Base-by-base conservation (phyloP, 2,329 filamentous ascomycete genomes). In the Fusarium concolor region DNA sequence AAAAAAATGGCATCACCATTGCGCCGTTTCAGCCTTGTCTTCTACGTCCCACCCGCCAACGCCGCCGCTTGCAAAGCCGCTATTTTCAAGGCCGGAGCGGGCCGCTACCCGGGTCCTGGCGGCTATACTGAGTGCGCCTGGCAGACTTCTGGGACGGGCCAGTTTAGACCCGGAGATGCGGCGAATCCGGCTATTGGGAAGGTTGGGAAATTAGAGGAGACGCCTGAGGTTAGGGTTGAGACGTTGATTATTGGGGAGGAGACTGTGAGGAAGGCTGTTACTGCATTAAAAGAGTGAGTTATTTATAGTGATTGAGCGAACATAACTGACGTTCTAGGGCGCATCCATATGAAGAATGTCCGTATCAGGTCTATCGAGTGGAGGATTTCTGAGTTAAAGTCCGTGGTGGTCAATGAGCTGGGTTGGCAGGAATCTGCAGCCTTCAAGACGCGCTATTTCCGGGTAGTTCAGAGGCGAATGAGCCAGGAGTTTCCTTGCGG, bases 131-230 rank as follows among this genome's bases (percentile, higher is more conserved):
- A 89, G 68, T 84, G 81, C 74, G 84, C 83, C 75, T 89, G 81
- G 80, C 78, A 80, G 7, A 76, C 79, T 1, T 65, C 77, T 6
- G 90, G 90, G 6, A 87, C 80, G 0, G 89, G 89, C 1, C 89
- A 92, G 72, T 93, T 92, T 76, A 84, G 87, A 0, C 89, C 90
- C 0, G 87, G 87, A 1, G 82, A 83, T 55, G 76, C 80, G 0
- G 88, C 90, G 2, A 89, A 89, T 46, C 90, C 90, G 5, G 79
- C 87, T 71, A 87, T 92, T 64, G 90, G 90, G 0, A 78, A 78
- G 11, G 79, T 83, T 2, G 88, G 89, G 1, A 76, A 80, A 39
- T 71, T 92, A 1, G 88, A 92, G 76, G 76, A 87, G 59, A 81
- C 87, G 0, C 81, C 85, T 5, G 90, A 92, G 76, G 81, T 85